Base-by-base conservation (phyloP, 176 grass and related monocot species). In the Coix lacrymajobi region DNA sequence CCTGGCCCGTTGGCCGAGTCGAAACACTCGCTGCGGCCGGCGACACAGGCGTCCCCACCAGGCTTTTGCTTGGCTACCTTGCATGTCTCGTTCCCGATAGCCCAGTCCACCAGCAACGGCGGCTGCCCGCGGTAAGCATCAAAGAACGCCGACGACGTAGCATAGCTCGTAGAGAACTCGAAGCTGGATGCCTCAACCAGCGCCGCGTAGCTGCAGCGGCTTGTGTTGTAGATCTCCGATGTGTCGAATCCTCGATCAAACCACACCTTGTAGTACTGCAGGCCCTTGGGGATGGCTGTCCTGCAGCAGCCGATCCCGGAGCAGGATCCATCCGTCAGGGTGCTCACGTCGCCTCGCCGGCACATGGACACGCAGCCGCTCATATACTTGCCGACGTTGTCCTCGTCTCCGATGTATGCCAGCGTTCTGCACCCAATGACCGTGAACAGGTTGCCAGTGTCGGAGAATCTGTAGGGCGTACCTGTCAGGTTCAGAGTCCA, bases 281-380 rank as follows among this genome's bases (percentile, higher is more conserved):
- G 64, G 2, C 37, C 58, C 25, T 33, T 36, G 9, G 88, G 84
- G 16, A 90, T 84, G 4, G 66, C 13, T 2, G 33, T 90, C 14
- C 62, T 74, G 44, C 88, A 90, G 37, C 88, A 90, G 7, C 88
- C 84, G 2, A 90, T 82, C 13, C 88, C 88, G 24, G 84, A 60
- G 79, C 84, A 90, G 15, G 79, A 31, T 36, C 44, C 79, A 12
- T 75, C 13, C 10, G 45, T n/a, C 0, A 87, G 24, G 62, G 5
- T 2, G 0, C 5, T 2, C 2, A 34, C 0, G 70, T 62, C 60
- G 1, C 5, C 9, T 13, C 0, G 3, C 3, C 22, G 17, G 38
- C 80, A 82, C 7, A 24, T 73, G 37, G 80, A 7, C 19, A 82
- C 26, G 2, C 80, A 82, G 0, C 80, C 80, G 28, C 19, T 73